phyloP scores from a whole-genome alignment of 1,284 basidiomycete genomes.

The Ustilago crameri region DNA sequence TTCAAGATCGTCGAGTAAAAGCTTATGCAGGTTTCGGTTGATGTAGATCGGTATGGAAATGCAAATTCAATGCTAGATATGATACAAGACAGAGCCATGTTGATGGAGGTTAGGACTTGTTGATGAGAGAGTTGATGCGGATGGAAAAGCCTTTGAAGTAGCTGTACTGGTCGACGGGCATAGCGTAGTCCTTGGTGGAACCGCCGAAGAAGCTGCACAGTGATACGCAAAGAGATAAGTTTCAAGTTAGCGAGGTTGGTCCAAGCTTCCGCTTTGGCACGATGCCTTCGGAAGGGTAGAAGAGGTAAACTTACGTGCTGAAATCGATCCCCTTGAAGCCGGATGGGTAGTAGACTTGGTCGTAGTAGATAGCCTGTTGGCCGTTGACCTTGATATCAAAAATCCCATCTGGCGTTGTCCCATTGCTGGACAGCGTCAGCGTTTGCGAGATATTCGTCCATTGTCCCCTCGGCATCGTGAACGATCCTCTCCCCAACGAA shows the following conservation, averaged over 20 bases:
- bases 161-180: constrained; percentile 34
- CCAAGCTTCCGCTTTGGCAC: too few relatives aligned
- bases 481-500: constrained; percentile 46
- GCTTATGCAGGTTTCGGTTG: not conserved
- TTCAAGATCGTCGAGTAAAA: constrained; percentile 16
- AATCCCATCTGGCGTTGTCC: constrained; percentile 14
- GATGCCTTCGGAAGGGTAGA: not conserved
- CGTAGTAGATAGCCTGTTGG: constrained; percentile 15
- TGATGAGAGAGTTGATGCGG: constrained; percentile 24
- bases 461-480: constrained; percentile 10
- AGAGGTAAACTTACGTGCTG: constrained; percentile 35
- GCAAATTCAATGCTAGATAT: too few relatives aligned
- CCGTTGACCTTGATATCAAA: constrained; percentile 39
- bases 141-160: constrained; percentile 43
- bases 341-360: constrained; percentile 37
- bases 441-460: constrained; percentile 52
- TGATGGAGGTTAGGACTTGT: not conserved
- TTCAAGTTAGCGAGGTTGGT: too few relatives aligned
- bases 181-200: constrained; percentile 35
- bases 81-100: too few relatives aligned
- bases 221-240: too few relatives aligned
- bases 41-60: not conserved
- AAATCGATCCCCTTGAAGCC: constrained; percentile 39
- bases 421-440: constrained; percentile 17
- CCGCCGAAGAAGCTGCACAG: constrained; percentile 41